These are phyloP conservation scores for Piper longum DNA, from an alignment of 164 flowering plant species.

Conservation along the genomic window DNA sequence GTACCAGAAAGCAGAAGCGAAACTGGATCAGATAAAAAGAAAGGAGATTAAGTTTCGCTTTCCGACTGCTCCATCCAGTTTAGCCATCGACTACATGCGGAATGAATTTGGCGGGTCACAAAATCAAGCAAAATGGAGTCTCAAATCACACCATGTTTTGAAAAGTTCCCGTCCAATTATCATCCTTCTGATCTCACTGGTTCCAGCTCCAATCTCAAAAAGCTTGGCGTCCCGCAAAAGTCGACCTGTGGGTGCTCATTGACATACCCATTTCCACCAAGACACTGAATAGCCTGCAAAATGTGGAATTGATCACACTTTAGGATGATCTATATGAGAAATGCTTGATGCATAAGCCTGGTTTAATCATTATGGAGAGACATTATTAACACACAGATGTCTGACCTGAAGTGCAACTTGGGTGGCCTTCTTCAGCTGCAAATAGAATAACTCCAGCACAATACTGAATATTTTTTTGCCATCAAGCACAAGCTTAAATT, in stretches of 20 bases:
- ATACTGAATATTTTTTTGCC: constrained; percentile 40
- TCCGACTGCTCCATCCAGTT: no score
- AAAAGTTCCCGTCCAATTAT: constrained; percentile 87
- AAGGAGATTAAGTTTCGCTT: no score
- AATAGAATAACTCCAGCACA: constrained; percentile 91
- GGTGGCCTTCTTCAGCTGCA: constrained; percentile 94
- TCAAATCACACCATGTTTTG: constrained; percentile 30
- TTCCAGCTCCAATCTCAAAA: constrained; percentile 96
- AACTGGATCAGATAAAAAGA: no score
- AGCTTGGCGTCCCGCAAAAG: constrained; percentile 94
- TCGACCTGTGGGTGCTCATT: constrained; percentile 93
- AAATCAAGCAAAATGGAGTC: not conserved
- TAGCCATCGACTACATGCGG: not conserved
- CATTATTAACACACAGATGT: not conserved
- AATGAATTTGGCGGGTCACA: no score
- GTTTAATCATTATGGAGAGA: not conserved
- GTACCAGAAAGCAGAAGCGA: no score
- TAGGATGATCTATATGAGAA: no score
- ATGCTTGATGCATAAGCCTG: not conserved
- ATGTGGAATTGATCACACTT: not conserved
- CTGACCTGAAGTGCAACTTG: constrained; percentile 95
- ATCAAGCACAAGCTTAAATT: not conserved
- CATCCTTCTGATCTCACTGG: constrained; percentile 93
- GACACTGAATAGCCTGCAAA: constrained; percentile 82
- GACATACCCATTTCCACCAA: constrained; percentile 95